Percentiles rank a stretch among this genome's conserved stretches.
Evolutionary conservation across 2,329 filamentous ascomycete genomes (phyloP).

Genomic region (Saccharata proteae): DNA sequence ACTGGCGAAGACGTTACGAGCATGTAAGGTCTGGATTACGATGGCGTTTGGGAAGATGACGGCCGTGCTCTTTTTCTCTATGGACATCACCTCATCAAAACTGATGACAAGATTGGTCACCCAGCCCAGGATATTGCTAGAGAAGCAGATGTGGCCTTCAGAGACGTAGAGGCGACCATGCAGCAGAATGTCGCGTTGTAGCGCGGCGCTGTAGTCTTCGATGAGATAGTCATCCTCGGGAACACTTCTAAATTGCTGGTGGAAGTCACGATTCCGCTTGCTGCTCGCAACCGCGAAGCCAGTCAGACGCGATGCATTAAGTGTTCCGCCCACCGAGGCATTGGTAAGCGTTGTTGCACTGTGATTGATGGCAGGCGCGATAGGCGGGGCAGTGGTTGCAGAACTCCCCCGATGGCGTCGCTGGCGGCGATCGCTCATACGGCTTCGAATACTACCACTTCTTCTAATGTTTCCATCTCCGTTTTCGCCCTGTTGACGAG

Average conservation of each 20-base stretch:
- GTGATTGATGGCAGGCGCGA: conserved; percentile 61
- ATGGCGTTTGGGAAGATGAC: conserved; percentile 95
- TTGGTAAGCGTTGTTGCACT: conserved; percentile 58
- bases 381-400: conserved; percentile 48
- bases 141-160: conserved; percentile 95
- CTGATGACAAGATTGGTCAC: conserved; percentile 94
- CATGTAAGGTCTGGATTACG: conserved; percentile 90
- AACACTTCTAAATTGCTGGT: conserved; percentile 86
- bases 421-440: conserved; percentile 38
- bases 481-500: conserved; percentile 55
- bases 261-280: conserved; percentile 92
- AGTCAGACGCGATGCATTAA: conserved; percentile 63
- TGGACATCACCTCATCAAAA: conserved; percentile 93
- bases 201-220: conserved; percentile 92
- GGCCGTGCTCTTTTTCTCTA: conserved; percentile 93
- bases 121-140: conserved; percentile 97
- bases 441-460: conserved; percentile 39
- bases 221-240: conserved; percentile 97
- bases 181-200: conserved; percentile 89
- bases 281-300: conserved; percentile 95
- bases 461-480: conserved; percentile 39
- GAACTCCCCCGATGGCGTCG: conserved; percentile 77
- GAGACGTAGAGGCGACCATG: conserved; percentile 93
- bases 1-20: conserved; percentile 90
- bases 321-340: conserved; percentile 33